A percentile compares a stretch with the other conserved stretches of the same genome.
Evolutionary conservation across 768 basidiomycete genomes (phyloP).

Genomic region (Holtermanniella nyarrowii): DNA sequence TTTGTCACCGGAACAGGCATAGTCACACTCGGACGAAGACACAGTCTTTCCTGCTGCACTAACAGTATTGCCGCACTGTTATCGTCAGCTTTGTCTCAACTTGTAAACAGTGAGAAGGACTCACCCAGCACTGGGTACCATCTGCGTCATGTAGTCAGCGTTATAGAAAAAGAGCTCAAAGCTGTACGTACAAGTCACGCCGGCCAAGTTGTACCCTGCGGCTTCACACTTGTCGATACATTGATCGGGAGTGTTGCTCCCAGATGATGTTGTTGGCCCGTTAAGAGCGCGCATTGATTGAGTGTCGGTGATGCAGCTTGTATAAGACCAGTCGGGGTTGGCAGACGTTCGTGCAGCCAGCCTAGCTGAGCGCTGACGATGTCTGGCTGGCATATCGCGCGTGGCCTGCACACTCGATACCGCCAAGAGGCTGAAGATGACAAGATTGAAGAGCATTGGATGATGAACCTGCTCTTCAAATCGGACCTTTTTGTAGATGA

Average conservation of each 20-base stretch:
- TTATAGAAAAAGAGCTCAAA: too few species aligned
- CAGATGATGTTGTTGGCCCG: background rate
- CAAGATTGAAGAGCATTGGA: too few species aligned
- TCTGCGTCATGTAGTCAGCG: slow-evolving; percentile 8
- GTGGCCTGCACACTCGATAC: background rate
- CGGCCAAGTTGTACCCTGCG: slow-evolving; percentile 17
- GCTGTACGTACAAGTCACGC: slow-evolving; percentile 17
- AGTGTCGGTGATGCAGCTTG: background rate
- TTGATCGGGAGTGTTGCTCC: background rate
- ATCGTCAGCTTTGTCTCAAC: slow-evolving; percentile 4
- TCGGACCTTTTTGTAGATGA: too few species aligned
- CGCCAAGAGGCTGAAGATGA: too few species aligned
- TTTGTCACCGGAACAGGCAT: slow-evolving; percentile 9
- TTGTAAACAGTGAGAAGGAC: background rate
- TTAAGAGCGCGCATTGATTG: background rate
- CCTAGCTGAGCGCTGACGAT: background rate
- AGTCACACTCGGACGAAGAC: slow-evolving; percentile 3
- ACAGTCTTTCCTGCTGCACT: slow-evolving; percentile 2
- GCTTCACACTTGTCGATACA: slow-evolving; percentile 18
- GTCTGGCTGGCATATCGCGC: background rate
- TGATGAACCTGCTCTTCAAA: too few species aligned
- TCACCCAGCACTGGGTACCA: slow-evolving; percentile 16
- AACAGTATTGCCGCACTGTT: slow-evolving; percentile 14
- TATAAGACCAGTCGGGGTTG: background rate
- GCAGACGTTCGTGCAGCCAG: background rate